phyloP scores from a whole-genome alignment of 371 early-diverging fungal species.

The Mortierella sp. region DNA sequence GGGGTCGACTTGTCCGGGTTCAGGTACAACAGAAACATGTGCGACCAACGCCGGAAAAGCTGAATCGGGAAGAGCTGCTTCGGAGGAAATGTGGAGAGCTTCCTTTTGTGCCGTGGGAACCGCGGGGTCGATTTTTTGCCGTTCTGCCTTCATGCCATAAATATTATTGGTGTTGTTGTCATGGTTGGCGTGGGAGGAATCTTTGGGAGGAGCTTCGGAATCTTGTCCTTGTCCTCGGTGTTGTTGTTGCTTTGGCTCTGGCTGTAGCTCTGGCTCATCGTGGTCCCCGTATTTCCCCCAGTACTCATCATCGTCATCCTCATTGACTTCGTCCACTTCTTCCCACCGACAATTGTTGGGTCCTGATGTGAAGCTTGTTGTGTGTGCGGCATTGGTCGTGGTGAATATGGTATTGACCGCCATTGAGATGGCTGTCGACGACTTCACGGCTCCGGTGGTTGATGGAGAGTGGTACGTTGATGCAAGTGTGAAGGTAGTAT shows the following conservation, averaged over 20 bases:
- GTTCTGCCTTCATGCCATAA: constrained; percentile 1
- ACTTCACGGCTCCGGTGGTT: neutral
- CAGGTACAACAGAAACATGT: neutral
- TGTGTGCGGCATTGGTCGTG: neutral
- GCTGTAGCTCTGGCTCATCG: neutral
- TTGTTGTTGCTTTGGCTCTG: neutral
- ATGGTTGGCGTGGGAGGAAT: constrained; percentile 11
- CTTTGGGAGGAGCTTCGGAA: neutral
- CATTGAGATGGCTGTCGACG: neutral
- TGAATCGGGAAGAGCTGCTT: neutral
- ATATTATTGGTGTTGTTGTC: neutral
- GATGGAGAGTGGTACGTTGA: neutral
- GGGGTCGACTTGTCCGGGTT: constrained; percentile 1
- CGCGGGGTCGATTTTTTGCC: neutral
- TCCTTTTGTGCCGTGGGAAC: constrained; percentile 18
- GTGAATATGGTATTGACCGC: neutral
- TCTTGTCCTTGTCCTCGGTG: constrained; percentile 14
- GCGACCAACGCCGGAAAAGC: neutral
- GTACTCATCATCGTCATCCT: constrained; percentile 38
- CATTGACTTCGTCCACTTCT: neutral
- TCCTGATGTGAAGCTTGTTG: neutral
- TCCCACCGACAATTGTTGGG: neutral
- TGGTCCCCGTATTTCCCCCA: constrained; percentile 38
- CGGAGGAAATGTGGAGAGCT: neutral
- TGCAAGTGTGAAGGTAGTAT: neutral